Evolutionary conservation across 352 stramenopile genomes (phyloP).

Genomic region (Lagenidium sp.): DNA sequence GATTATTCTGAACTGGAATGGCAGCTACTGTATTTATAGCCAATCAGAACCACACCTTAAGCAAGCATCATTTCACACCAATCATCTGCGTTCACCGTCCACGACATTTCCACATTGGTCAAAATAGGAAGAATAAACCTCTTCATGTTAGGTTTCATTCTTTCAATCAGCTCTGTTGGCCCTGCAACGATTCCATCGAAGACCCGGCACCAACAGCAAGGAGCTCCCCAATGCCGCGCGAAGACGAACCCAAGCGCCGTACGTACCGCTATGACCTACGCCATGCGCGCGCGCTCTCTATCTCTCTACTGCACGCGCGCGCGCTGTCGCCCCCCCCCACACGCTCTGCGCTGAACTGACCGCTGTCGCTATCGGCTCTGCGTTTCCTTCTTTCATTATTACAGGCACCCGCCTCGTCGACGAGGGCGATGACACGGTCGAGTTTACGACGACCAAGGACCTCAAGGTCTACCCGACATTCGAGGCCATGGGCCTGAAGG

Average conservation of each 20-base stretch:
- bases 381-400: conserved; percentile 1
- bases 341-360: conserved; percentile 1
- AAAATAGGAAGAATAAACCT: no score
- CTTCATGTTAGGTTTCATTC: no score
- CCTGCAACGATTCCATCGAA: no score
- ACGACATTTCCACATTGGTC: no score
- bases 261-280: not conserved
- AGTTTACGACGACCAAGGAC: conserved; percentile 90
- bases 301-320: no score
- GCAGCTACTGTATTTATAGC: conserved; percentile 1
- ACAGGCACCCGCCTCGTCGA: conserved; percentile 53
- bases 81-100: no score
- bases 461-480: conserved; percentile 85
- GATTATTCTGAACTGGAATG: not conserved
- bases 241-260: conserved; percentile 12
- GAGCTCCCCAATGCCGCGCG: conserved; percentile 14
- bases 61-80: no score
- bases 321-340: no score
- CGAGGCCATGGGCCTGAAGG: conserved; percentile 88
- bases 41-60: not conserved
- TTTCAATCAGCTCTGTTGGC: no score
- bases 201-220: not conserved
- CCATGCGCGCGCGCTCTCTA: not conserved
- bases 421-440: conserved; percentile 63
- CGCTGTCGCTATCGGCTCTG: conserved; percentile 1